phyloP scores from a whole-genome alignment of 2,329 filamentous ascomycete genomes.

The Pseudocercospora cruenta region DNA sequence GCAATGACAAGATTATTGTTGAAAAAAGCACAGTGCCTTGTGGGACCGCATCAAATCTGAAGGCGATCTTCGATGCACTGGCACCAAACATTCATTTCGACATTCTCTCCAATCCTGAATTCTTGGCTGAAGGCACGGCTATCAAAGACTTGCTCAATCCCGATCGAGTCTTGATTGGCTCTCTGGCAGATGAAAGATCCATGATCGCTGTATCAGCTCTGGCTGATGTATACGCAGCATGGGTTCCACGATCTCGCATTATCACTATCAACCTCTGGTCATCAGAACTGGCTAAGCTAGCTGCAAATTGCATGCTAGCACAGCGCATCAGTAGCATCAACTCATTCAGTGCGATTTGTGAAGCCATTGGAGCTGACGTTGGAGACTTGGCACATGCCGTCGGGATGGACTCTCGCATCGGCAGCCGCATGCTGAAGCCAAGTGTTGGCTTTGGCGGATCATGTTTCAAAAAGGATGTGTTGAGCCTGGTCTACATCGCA shows the following conservation, averaged over 20 bases:
- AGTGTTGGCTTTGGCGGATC: slow-evolving; percentile 77
- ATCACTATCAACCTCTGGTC: slow-evolving; percentile 74
- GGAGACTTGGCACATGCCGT: slow-evolving; percentile 69
- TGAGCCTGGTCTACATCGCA: slow-evolving; percentile 74
- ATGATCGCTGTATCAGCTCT: slow-evolving; percentile 65
- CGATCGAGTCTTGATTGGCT: slow-evolving; percentile 75
- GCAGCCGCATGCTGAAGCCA: slow-evolving; percentile 71
- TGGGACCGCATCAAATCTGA: slow-evolving; percentile 45
- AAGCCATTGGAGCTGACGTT: slow-evolving; percentile 72
- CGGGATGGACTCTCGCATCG: slow-evolving; percentile 69
- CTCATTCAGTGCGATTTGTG: slow-evolving; percentile 76
- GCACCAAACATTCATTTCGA: slow-evolving; percentile 69
- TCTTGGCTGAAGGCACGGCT: slow-evolving; percentile 75
- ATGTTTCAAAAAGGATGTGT: slow-evolving; percentile 79
- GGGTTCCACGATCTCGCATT: slow-evolving; percentile 69
- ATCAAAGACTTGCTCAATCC: slow-evolving; percentile 70
- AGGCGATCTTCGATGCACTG: slow-evolving; percentile 60
- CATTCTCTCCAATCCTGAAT: slow-evolving; percentile 79
- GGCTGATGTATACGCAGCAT: slow-evolving; percentile 67
- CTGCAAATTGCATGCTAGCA: slow-evolving; percentile 76
- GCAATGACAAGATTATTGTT: slow-evolving; percentile 70
- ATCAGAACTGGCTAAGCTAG: slow-evolving; percentile 76
- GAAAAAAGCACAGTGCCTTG: slow-evolving; percentile 45
- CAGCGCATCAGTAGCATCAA: slow-evolving; percentile 82
- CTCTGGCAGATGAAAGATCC: slow-evolving; percentile 61